Base-by-base conservation (phyloP, 75 land plant genomes). In the Sequoia sempervirens region DNA sequence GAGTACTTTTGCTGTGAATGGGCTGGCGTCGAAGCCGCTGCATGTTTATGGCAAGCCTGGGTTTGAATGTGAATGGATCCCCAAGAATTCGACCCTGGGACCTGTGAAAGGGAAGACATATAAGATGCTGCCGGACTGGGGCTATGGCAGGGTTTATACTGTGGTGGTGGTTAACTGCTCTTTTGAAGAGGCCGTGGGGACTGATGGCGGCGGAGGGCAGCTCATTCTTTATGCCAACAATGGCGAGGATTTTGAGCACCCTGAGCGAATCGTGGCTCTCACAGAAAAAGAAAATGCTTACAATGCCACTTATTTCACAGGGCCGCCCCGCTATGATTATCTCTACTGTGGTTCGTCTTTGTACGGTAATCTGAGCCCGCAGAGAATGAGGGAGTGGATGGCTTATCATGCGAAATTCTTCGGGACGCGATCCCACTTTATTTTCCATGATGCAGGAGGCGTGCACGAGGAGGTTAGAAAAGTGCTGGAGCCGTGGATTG, bases 401-500 rank as follows among this genome's bases (percentile, higher is more conserved):
- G 96, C 98, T 4, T 96, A 96, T 72, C 98, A 96, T 85, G 96
- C 87, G 3, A 83, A 88, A 69, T 89, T 94, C 86, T 93, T 96
- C 75, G 98, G 98, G 3, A 72, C 87, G 4, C 82, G 83, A 28
- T 88, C 96, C 45, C 95, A 96, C 79, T 96, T 96, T 86, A 93
- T 96, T 73, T 87, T 96, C 75, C 95, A 96, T 81, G 96, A 96
- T 80, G 96, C 94, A 2, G 98, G 96, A 54, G 98, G 98, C 13
- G 90, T 94, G 3, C 82, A 86, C 5, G 82, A 83, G 28, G 90
- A 82, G 69, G 95, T 94, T 52, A 87, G 88, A 80, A 83, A 82
- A 26, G 96, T 87, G 54, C 68, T 96, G 53, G 89, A 89, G 66
- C 95, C 96, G 3, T 96, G 98, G 98, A 82, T 92, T 4, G 46